Conservation (phyloP, 345 rosid genomes). For the Eucalyptus regnans region DNA sequence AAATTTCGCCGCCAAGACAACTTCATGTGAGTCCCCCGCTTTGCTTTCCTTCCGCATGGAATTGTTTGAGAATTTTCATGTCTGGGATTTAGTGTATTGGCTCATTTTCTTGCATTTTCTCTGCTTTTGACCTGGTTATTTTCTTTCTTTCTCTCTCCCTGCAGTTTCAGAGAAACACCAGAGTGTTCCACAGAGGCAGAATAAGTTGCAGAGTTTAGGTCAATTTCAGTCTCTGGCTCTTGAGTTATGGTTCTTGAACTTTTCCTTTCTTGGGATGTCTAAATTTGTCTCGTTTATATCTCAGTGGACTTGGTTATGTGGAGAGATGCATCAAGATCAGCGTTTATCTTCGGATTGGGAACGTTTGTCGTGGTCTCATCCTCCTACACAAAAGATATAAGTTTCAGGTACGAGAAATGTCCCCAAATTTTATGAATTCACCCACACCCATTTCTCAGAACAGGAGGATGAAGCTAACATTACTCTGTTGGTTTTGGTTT, state of each 20-base stretch:
- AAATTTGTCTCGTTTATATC: neutral
- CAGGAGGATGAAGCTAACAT: neutral
- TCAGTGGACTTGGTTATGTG: slow-evolving; percentile 94
- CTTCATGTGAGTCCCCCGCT: neutral
- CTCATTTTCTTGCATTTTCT: neutral
- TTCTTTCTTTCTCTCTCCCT: neutral
- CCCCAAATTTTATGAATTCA: neutral
- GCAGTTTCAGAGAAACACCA: slow-evolving; percentile 13
- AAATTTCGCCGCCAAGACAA: slow-evolving; percentile 16
- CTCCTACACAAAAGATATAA: slow-evolving; percentile 63
- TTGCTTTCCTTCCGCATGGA: slow-evolving; percentile 1
- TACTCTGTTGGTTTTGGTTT: neutral
- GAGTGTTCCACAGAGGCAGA: slow-evolving; percentile 32
- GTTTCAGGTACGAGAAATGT: slow-evolving; percentile 35
- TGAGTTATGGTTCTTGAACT: neutral
- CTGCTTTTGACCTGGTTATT: neutral
- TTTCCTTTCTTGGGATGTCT: neutral
- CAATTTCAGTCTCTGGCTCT: neutral
- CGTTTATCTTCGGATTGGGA: slow-evolving; percentile 71
- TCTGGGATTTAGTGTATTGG: neutral
- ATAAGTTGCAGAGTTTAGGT: slow-evolving; percentile 73
- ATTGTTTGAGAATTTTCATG: neutral
- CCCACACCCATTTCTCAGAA: neutral
- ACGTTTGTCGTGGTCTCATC: slow-evolving; percentile 68
- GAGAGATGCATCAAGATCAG: slow-evolving; percentile 76